phyloP scores from a whole-genome alignment of 1,284 basidiomycete species.

The Leccinum subrobustum region DNA sequence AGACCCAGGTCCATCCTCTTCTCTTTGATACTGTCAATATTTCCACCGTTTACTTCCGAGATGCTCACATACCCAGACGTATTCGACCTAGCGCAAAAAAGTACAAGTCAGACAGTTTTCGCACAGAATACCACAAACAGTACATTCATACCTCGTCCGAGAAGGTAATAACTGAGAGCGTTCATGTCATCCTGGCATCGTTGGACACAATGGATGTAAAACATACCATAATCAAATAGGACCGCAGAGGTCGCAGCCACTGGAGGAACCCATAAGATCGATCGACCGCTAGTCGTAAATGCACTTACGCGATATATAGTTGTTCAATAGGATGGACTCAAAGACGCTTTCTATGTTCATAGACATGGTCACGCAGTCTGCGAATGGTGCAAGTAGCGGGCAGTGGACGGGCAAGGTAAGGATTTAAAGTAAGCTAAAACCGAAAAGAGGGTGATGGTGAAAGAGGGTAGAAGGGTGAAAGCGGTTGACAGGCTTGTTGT shows the following conservation, averaged over 20 bases:
- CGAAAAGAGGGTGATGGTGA: neutral
- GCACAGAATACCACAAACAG: neutral
- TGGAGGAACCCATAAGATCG: neutral
- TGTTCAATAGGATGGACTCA: neutral
- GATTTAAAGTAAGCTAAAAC: neutral
- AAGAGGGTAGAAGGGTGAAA: neutral
- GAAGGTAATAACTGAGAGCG: neutral
- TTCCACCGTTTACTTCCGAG: neutral
- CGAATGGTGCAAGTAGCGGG: neutral
- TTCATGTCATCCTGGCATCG: neutral
- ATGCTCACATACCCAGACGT: neutral
- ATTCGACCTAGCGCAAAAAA: neutral
- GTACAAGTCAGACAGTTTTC: neutral
- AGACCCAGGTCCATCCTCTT: neutral
- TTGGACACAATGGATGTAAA: neutral
- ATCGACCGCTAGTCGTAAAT: neutral
- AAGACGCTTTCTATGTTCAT: neutral
- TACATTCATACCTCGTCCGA: neutral
- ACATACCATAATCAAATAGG: neutral
- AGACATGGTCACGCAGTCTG: neutral
- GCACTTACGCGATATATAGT: neutral
- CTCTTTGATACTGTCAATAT: neutral
- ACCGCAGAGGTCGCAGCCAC: neutral
- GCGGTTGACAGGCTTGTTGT: neutral
- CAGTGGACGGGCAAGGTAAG: neutral